These are phyloP conservation scores for Ilyonectria sp. DNA, from an alignment of 2,329 filamentous ascomycete genomes.

Conservation along the genomic window DNA sequence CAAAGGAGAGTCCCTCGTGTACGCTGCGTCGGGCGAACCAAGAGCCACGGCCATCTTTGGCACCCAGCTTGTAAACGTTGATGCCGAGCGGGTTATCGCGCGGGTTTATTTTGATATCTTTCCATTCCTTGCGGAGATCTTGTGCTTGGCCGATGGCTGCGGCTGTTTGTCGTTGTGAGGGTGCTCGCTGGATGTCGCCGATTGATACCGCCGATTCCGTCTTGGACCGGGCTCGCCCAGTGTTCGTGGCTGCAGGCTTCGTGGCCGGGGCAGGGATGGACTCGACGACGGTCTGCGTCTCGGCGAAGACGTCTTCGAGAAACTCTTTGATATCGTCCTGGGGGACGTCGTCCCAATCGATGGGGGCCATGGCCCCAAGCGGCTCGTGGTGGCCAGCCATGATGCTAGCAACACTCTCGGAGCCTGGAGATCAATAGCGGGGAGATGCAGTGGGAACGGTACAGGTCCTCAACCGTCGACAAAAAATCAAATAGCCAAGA, in stretches of 20 bases:
- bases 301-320: constrained; percentile 72
- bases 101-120: constrained; percentile 80
- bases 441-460: background rate
- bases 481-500: background rate
- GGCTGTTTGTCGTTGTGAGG: constrained; percentile 56
- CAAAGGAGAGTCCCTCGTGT: constrained; percentile 83
- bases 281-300: constrained; percentile 80
- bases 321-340: constrained; percentile 67
- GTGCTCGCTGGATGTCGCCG: constrained; percentile 67
- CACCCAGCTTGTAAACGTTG: constrained; percentile 82
- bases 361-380: constrained; percentile 69
- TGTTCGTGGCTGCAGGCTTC: constrained; percentile 58
- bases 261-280: constrained; percentile 73
- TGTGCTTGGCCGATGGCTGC: constrained; percentile 64
- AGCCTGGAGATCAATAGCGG: constrained; percentile 7
- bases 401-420: background rate
- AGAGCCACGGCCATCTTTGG: constrained; percentile 85
- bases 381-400: constrained; percentile 74
- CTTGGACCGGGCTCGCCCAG: constrained; percentile 67
- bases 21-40: constrained; percentile 93
- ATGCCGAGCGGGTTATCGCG: constrained; percentile 84
- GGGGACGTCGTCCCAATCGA: constrained; percentile 65
- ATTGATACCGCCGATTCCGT: constrained; percentile 68
- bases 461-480: background rate
- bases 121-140: constrained; percentile 86